Evolutionary conservation across 345 rosid genomes (phyloP).

Genomic region (Melastoma malabathricum): DNA sequence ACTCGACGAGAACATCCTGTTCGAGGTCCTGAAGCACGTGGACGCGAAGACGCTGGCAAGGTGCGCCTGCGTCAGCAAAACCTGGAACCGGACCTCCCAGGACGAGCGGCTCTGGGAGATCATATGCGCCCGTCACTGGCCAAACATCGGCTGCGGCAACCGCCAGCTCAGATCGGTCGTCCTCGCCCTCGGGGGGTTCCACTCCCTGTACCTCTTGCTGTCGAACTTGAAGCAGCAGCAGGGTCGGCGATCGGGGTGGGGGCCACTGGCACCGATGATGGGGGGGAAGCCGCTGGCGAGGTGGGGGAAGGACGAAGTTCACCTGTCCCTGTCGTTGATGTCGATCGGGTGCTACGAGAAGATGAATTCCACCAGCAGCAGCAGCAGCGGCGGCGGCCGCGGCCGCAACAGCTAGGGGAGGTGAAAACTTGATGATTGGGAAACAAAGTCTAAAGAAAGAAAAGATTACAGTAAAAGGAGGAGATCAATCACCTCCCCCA

Average conservation of each 20-base stretch:
- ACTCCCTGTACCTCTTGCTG: conserved; percentile 67
- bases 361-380: conserved; percentile 55
- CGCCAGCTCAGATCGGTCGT: conserved; percentile 89
- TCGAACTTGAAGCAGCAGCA: conserved; percentile 60
- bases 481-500: too few species aligned
- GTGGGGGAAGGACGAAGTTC: conserved; percentile 81
- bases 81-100: conserved; percentile 62
- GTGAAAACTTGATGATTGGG: too few species aligned
- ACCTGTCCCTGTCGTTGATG: conserved; percentile 72
- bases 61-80: conserved; percentile 75
- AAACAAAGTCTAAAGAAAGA: too few species aligned
- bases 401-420: too few species aligned
- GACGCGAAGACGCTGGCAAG: conserved; percentile 65
- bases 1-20: conserved; percentile 69
- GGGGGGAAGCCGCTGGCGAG: conserved; percentile 36
- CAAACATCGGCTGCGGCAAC: conserved; percentile 58
- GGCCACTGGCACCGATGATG: conserved; percentile 28
- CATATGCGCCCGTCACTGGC: conserved; percentile 90
- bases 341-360: conserved; percentile 77
- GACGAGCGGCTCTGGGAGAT: conserved; percentile 99
- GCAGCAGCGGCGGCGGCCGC: too few species aligned
- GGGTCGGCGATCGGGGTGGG: conserved; percentile 17
- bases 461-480: too few species aligned
- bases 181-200: conserved; percentile 89
- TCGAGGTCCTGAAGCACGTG: conserved; percentile 81